Conservation (phyloP, 768 basidiomycete species). For the Gymnopilus junonius region DNA sequence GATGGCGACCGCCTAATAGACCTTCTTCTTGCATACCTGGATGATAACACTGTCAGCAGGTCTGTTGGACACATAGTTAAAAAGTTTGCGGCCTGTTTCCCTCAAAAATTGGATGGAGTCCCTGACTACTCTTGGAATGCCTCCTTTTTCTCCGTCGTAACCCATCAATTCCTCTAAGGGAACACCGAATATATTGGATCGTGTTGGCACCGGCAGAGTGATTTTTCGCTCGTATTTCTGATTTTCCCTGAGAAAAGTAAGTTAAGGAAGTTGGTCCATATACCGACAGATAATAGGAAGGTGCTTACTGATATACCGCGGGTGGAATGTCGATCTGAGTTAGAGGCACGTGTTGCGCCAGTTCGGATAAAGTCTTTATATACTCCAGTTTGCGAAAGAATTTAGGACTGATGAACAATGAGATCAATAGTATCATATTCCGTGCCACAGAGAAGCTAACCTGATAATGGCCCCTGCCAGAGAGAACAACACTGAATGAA, state of each 20-base stretch:
- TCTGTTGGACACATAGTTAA: background rate
- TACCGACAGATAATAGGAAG: background rate
- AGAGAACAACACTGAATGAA: constrained; percentile 77
- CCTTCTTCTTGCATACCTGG: constrained; percentile 74
- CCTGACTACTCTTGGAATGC: constrained; percentile 79
- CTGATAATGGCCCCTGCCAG: constrained; percentile 88
- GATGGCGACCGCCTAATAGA: constrained; percentile 79
- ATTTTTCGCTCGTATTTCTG: constrained; percentile 74
- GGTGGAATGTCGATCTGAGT: constrained; percentile 88
- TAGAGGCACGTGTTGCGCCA: constrained; percentile 79
- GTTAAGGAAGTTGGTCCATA: background rate
- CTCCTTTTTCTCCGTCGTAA: constrained; percentile 78
- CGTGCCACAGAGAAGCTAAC: constrained; percentile 44
- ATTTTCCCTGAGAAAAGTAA: constrained; percentile 64
- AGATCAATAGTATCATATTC: background rate
- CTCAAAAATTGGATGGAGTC: constrained; percentile 77
- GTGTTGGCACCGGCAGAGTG: constrained; percentile 60
- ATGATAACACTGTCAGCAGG: background rate
- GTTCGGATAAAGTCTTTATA: constrained; percentile 74
- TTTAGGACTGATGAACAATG: constrained; percentile 65
- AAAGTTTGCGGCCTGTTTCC: constrained; percentile 47
- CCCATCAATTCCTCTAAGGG: constrained; percentile 87
- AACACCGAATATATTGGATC: constrained; percentile 76
- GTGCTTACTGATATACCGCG: constrained; percentile 76
- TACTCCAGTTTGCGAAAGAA: constrained; percentile 88